These are phyloP conservation scores for Cryptococcus neoformans DNA, from an alignment of 1,284 basidiomycete species.

Conservation along the genomic window DNA sequence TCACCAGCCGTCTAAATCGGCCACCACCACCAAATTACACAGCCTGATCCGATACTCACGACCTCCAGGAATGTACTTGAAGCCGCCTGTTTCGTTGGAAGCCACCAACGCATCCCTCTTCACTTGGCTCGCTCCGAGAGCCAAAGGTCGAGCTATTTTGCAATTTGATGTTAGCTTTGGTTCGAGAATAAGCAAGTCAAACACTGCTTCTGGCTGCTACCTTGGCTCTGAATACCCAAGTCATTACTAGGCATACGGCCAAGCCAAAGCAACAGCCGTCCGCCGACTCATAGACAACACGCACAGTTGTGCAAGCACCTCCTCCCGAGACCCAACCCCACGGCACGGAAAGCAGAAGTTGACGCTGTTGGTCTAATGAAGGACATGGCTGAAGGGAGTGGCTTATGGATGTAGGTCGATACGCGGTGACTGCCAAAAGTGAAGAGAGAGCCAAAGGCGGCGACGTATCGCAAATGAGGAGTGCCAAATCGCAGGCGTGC, in stretches of 20 bases:
- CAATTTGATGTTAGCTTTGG: slow-evolving; percentile 3
- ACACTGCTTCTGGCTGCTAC: background rate
- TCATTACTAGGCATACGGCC: background rate
- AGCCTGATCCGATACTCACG: slow-evolving; percentile 35
- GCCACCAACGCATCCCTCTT: slow-evolving; percentile 28
- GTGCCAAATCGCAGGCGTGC: background rate
- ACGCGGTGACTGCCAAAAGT: background rate
- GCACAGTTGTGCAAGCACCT: slow-evolving; percentile 38
- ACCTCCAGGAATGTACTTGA: slow-evolving; percentile 50
- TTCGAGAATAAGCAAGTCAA: slow-evolving; percentile 1
- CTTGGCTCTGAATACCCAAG: background rate
- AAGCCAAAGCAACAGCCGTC: background rate
- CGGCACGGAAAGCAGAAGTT: slow-evolving; percentile 18
- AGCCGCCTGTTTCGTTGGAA: slow-evolving; percentile 46
- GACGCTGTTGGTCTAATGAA: slow-evolving; percentile 31
- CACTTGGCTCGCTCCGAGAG: slow-evolving; percentile 25
- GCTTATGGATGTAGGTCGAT: background rate
- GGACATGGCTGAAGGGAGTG: slow-evolving; percentile 25
- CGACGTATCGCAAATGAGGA: background rate
- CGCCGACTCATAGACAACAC: slow-evolving; percentile 7
- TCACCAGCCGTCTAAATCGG: background rate
- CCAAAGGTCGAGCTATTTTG: slow-evolving; percentile 31
- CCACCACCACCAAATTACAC: background rate
- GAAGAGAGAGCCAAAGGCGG: background rate
- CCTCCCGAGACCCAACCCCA: slow-evolving; percentile 33